Conservation (phyloP, 257 asterid genomes). For the Thymus quinquecostatus region DNA sequence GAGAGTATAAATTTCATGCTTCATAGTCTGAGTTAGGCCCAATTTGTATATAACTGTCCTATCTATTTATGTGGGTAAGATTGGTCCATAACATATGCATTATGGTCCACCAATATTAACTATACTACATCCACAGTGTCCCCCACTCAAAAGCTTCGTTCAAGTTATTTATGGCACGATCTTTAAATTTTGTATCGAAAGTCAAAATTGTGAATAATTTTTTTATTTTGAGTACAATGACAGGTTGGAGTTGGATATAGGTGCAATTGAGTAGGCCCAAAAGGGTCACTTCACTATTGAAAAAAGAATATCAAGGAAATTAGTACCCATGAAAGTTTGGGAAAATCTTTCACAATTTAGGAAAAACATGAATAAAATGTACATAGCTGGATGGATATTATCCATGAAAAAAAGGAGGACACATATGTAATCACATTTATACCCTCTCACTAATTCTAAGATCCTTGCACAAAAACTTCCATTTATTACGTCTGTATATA, state of each 20-base stretch:
- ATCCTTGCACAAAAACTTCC: too few relatives aligned
- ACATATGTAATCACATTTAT: not conserved
- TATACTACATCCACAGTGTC: too few relatives aligned
- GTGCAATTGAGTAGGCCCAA: conserved; percentile 19
- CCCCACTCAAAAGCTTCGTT: too few relatives aligned
- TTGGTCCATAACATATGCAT: too few relatives aligned
- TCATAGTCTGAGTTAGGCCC: not conserved
- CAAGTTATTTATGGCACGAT: too few relatives aligned
- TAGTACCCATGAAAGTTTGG: conserved; percentile 24
- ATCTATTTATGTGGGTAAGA: too few relatives aligned
- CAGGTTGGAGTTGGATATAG: conserved; percentile 13
- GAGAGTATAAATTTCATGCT: too few relatives aligned
- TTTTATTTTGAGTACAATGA: not conserved
- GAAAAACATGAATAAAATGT: not conserved
- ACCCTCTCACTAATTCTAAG: too few relatives aligned
- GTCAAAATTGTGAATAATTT: too few relatives aligned
- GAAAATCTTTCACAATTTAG: conserved; percentile 3
- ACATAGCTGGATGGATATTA: not conserved
- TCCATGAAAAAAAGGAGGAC: not conserved
- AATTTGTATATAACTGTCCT: not conserved
- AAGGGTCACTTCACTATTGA: not conserved
- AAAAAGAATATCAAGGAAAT: not conserved
- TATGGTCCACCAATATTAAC: too few relatives aligned
- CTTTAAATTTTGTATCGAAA: too few relatives aligned
- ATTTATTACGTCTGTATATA: too few relatives aligned